These are phyloP conservation scores for Heliocybe sulcata DNA, from an alignment of 1,284 basidiomycete genomes.

Conservation along the genomic window DNA sequence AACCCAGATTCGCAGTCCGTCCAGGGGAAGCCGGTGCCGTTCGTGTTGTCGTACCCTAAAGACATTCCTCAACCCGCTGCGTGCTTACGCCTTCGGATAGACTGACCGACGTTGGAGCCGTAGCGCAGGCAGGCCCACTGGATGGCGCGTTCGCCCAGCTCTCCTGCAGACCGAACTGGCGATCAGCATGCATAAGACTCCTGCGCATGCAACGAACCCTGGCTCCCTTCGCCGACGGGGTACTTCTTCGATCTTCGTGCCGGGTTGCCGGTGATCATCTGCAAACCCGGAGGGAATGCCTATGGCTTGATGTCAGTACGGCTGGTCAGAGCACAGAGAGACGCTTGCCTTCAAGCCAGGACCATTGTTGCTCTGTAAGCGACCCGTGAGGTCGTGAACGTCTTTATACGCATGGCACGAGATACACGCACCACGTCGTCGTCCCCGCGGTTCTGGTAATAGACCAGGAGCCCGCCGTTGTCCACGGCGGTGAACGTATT, in stretches of 20 bases:
- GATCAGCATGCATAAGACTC: neutral
- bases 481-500: constrained; percentile 26
- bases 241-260: constrained; percentile 27
- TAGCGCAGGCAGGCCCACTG: constrained; percentile 35
- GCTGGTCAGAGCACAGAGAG: no score
- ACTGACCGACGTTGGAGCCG: constrained; percentile 14
- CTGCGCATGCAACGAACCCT: neutral
- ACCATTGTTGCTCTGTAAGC: constrained; percentile 21
- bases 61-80: constrained; percentile 2
- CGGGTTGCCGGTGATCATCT: constrained; percentile 35
- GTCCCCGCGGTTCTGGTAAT: constrained; percentile 34
- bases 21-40: constrained; percentile 25
- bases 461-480: constrained; percentile 32
- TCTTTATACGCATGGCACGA: neutral
- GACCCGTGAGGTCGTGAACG: no score
- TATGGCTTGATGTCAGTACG: no score
- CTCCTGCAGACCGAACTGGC: constrained; percentile 7
- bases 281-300: constrained; percentile 34
- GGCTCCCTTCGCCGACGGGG: neutral
- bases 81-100: no score
- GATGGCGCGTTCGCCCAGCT: constrained; percentile 32
- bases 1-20: constrained; percentile 34
- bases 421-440: constrained; percentile 17
- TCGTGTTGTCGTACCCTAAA: neutral
- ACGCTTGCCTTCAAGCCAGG: constrained; percentile 25